Evolutionary conservation across 169 alveolate genomes (phyloP).

Genomic region (Plasmodium cynomolgi): DNA sequence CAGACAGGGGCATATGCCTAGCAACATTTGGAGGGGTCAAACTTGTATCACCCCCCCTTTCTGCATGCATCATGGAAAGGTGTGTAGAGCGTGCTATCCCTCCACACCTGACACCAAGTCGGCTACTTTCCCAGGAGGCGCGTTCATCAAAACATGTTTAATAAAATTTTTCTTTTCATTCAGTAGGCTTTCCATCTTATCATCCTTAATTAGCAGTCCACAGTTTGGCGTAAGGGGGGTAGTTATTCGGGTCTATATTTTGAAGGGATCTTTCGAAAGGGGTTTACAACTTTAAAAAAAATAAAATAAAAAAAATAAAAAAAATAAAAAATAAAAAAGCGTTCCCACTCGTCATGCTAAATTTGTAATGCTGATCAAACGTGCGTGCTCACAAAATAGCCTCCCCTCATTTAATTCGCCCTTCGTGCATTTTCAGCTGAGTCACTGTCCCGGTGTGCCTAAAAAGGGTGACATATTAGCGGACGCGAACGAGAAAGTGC

Average conservation of each 20-base stretch:
- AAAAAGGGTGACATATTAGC: neutral
- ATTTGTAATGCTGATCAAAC: neutral
- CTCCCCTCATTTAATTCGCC: neutral
- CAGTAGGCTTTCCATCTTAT: slow-evolving; percentile 27
- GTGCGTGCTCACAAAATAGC: neutral
- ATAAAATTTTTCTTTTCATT: slow-evolving; percentile 72
- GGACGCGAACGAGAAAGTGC: neutral
- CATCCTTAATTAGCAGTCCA: neutral
- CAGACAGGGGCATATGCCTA: neutral
- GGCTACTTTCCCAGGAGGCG: slow-evolving; percentile 57
- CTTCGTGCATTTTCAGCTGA: neutral
- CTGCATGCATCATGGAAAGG: neutral
- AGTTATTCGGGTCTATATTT: neutral
- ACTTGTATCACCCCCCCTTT: neutral
- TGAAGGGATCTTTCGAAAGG: neutral
- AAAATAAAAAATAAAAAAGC: neutral
- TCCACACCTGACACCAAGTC: slow-evolving; percentile 56
- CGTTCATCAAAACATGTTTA: slow-evolving; percentile 49
- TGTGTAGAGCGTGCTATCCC: neutral
- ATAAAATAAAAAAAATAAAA: neutral
- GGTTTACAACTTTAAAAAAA: neutral
- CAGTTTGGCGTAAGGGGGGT: neutral
- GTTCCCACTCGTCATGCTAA: neutral
- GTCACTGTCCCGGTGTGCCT: neutral
- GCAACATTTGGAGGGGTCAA: neutral